Conservation (phyloP, 163 green algal genomes). For the Coccomyxa subellipsoidea region DNA sequence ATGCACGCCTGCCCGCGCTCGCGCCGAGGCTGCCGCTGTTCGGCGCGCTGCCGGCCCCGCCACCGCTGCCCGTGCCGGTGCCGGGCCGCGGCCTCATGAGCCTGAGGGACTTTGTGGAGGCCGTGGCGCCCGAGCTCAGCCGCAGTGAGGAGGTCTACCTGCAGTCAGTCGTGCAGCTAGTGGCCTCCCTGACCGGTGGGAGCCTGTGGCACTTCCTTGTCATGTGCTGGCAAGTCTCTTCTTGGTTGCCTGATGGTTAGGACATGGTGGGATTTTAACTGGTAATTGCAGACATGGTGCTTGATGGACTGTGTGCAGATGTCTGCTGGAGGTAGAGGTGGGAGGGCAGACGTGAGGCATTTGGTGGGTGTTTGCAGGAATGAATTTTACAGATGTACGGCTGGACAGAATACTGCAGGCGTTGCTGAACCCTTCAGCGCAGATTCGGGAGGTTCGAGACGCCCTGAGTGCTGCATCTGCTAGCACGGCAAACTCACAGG, state of each 20-base stretch:
- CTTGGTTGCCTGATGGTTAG: no score
- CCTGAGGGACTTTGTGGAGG: slow-evolving; percentile 42
- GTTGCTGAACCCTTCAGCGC: slow-evolving; percentile 37
- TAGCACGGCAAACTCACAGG: slow-evolving; percentile 7
- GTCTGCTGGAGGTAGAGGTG: no score
- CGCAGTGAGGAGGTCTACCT: slow-evolving; percentile 65
- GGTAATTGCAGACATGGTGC: no score
- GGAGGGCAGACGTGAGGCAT: not conserved
- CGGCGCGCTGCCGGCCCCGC: slow-evolving; percentile 39
- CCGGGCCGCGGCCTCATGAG: slow-evolving; percentile 53
- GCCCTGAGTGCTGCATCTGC: slow-evolving; percentile 28
- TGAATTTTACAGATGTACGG: not conserved
- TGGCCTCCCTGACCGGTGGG: slow-evolving; percentile 29
- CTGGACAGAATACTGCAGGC: slow-evolving; percentile 50
- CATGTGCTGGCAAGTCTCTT: no score
- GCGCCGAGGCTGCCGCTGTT: slow-evolving; percentile 58
- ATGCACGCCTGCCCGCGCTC: slow-evolving; percentile 29
- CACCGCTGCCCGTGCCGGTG: slow-evolving; percentile 58
- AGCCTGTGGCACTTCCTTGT: no score
- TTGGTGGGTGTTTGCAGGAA: not conserved
- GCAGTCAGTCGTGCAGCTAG: slow-evolving; percentile 54
- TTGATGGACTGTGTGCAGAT: no score
- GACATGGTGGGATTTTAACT: no score
- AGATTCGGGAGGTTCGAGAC: slow-evolving; percentile 40
- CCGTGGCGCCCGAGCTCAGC: slow-evolving; percentile 53